Evolutionary conservation across 768 basidiomycete genomes (phyloP).

Genomic region (Lentinula aciculospora): DNA sequence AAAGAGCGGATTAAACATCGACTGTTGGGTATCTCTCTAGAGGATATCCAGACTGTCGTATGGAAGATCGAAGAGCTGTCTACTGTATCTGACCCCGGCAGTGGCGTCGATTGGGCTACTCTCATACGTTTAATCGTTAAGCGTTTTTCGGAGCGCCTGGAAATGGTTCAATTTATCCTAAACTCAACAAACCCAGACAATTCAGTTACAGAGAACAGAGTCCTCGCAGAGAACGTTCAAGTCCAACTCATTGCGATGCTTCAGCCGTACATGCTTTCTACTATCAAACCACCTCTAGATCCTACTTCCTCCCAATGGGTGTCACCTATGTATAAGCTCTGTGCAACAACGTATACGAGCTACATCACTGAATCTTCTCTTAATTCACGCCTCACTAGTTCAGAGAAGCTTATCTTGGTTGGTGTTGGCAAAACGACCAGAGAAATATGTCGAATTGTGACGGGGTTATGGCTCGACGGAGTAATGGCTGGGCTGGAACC

Average conservation of each 20-base stretch:
- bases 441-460: constrained; percentile 16
- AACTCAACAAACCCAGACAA: constrained; percentile 12
- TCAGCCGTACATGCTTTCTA: constrained; percentile 22
- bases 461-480: constrained; percentile 16
- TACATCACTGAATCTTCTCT: constrained; percentile 13
- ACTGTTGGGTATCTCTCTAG: constrained; percentile 21
- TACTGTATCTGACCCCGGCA: constrained; percentile 7
- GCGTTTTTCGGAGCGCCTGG: constrained; percentile 35
- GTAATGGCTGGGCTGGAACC: constrained; percentile 13
- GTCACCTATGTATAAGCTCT: constrained; percentile 23
- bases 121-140: constrained; percentile 31
- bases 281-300: neutral
- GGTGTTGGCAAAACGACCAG: constrained; percentile 14
- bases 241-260: constrained; percentile 24
- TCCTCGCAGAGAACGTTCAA: constrained; percentile 19
- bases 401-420: constrained; percentile 13
- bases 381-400: constrained; percentile 9
- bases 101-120: constrained; percentile 36
- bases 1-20: constrained; percentile 30
- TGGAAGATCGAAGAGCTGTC: constrained; percentile 22
- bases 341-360: constrained; percentile 25
- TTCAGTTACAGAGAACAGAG: constrained; percentile 2
- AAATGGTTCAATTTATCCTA: constrained; percentile 31
- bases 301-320: constrained; percentile 22
- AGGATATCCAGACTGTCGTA: constrained; percentile 20